Percentiles rank a stretch among this genome's conserved stretches.
Conservation (phyloP, 2,329 filamentous ascomycete species). For the Samsoniella hepiali region DNA sequence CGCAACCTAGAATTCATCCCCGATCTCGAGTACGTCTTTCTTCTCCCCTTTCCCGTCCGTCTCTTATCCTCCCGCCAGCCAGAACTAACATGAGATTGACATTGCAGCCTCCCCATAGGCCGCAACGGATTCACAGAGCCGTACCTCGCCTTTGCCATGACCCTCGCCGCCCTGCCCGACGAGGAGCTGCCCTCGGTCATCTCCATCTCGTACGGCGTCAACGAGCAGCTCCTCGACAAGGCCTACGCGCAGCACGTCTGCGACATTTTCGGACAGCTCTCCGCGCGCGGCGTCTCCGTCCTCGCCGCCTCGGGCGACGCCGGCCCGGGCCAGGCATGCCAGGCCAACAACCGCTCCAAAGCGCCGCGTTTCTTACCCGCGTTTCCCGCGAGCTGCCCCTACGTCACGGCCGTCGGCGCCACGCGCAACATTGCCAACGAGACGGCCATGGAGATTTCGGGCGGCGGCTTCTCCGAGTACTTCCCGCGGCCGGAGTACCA, state of each 20-base stretch:
- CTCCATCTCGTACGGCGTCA: slow-evolving; percentile 67
- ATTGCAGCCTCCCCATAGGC: slow-evolving; percentile 19
- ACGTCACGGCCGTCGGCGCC: slow-evolving; percentile 60
- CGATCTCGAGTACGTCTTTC: slow-evolving; percentile 35
- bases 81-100: neutral
- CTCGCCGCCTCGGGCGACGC: slow-evolving; percentile 61
- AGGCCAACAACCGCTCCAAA: slow-evolving; percentile 36
- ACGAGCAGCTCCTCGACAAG: slow-evolving; percentile 60
- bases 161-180: slow-evolving; percentile 54
- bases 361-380: slow-evolving; percentile 33
- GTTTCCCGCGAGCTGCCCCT: slow-evolving; percentile 49
- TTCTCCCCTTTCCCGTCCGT: neutral
- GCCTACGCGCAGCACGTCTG: slow-evolving; percentile 52
- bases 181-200: slow-evolving; percentile 59
- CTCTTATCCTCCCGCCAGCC: neutral
- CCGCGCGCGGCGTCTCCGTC: slow-evolving; percentile 63
- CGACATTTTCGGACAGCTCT: slow-evolving; percentile 61
- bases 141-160: slow-evolving; percentile 61
- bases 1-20: slow-evolving; percentile 30
- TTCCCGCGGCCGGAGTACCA: slow-evolving; percentile 45
- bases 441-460: slow-evolving; percentile 49
- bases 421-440: slow-evolving; percentile 51
- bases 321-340: slow-evolving; percentile 36
- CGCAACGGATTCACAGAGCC: slow-evolving; percentile 55
- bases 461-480: slow-evolving; percentile 49